Evolutionary conservation across 495 filamentous ascomycete genomes (phyloP).

Genomic region (Neurospora sp.): DNA sequence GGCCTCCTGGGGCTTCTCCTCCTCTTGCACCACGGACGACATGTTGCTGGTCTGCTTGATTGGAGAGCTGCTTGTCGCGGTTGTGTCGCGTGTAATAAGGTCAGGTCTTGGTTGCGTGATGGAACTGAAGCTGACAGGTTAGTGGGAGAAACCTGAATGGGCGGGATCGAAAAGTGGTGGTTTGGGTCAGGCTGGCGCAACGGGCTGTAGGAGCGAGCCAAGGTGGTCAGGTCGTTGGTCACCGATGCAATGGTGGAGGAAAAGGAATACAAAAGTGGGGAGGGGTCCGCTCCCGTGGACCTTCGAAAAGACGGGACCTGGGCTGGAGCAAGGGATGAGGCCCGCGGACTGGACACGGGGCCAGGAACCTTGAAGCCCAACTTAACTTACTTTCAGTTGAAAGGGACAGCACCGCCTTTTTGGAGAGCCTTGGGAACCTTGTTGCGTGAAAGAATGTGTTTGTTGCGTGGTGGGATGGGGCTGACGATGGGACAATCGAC

Average conservation of each 20-base stretch:
- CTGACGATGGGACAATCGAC: neutral
- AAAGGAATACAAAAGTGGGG: neutral
- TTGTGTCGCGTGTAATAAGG: neutral
- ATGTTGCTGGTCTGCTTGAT: constrained; percentile 4
- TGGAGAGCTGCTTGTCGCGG: neutral
- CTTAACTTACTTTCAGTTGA: neutral
- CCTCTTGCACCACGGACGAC: constrained; percentile 15
- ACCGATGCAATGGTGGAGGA: neutral
- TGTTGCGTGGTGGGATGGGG: neutral
- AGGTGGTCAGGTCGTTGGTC: neutral
- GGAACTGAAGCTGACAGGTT: neutral
- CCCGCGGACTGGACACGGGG: neutral
- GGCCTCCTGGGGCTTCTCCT: constrained; percentile 19
- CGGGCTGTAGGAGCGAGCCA: neutral
- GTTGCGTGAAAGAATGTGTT: neutral
- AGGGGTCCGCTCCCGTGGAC: neutral
- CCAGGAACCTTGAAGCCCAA: neutral
- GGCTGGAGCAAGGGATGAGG: neutral
- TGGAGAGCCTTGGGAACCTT: neutral
- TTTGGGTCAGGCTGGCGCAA: neutral
- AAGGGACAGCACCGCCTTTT: neutral
- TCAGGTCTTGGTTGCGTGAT: neutral
- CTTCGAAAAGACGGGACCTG: neutral
- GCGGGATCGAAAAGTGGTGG: neutral
- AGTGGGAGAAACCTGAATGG: neutral